Evolutionary conservation across 768 basidiomycete genomes (phyloP).

Genomic region (Pluteus cervinus): DNA sequence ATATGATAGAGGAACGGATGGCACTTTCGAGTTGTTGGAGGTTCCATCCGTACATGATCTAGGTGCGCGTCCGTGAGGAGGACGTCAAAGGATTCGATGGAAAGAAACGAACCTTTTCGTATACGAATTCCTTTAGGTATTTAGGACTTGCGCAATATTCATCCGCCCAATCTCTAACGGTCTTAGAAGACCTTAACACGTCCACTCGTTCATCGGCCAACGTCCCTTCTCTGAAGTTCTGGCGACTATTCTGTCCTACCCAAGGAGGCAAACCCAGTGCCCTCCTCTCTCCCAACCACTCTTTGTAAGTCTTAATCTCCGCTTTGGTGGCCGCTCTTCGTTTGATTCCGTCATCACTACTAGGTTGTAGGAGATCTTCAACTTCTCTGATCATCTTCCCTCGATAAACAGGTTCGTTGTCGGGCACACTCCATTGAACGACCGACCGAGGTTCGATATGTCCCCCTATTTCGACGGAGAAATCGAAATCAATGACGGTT

Average conservation of each 20-base stretch:
- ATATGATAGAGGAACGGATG: constrained; percentile 33
- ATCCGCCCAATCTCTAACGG: constrained; percentile 75
- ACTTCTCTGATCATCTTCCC: constrained; percentile 56
- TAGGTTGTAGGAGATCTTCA: too few relatives aligned
- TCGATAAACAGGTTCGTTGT: constrained; percentile 57
- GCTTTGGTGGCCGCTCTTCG: too few relatives aligned
- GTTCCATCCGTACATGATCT: constrained; percentile 45
- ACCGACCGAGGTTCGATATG: constrained; percentile 24
- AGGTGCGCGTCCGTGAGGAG: neutral
- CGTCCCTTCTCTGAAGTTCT: constrained; percentile 5
- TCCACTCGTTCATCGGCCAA: constrained; percentile 11
- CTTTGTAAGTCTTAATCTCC: constrained; percentile 37
- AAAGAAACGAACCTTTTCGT: constrained; percentile 46
- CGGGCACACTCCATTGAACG: constrained; percentile 56
- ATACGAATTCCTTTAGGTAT: constrained; percentile 72
- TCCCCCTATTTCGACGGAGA: constrained; percentile 46
- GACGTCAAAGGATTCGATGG: neutral
- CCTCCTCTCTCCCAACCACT: constrained; percentile 38
- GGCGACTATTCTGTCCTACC: constrained; percentile 19
- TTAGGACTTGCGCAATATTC: constrained; percentile 71
- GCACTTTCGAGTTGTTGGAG: constrained; percentile 32
- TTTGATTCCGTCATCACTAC: too few relatives aligned
- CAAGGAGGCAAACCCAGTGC: constrained; percentile 47
- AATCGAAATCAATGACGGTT: constrained; percentile 62
- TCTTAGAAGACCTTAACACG: constrained; percentile 48